Evolutionary conservation across 495 filamentous ascomycete genomes (phyloP).

Genomic region (Thozetella sp.): DNA sequence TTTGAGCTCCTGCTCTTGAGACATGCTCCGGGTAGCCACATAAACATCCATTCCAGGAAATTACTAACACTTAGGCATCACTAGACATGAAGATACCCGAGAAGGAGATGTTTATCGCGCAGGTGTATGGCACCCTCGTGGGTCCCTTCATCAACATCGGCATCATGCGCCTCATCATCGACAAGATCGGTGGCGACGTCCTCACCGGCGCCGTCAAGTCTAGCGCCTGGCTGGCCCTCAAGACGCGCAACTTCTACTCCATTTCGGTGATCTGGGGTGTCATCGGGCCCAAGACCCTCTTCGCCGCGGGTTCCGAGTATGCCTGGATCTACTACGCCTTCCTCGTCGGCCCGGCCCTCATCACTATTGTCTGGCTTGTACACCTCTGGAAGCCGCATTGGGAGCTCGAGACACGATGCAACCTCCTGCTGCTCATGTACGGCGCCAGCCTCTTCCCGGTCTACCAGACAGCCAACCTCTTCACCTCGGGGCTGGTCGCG

Average conservation of each 20-base stretch:
- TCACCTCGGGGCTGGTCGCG: constrained; percentile 10
- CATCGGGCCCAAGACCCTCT: constrained; percentile 9
- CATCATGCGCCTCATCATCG: constrained; percentile 25
- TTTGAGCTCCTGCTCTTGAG: too few relatives aligned
- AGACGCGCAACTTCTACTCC: constrained; percentile 18
- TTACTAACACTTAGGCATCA: too few relatives aligned
- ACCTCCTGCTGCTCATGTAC: constrained; percentile 16
- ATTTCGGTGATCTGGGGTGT: constrained; percentile 18
- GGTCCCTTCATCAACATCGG: constrained; percentile 36
- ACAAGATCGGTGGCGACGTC: constrained; percentile 5
- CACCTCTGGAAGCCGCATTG: constrained; percentile 10
- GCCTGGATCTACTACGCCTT: constrained; percentile 11
- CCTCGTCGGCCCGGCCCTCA: constrained; percentile 8
- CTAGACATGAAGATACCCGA: constrained; percentile 50
- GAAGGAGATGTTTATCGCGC: constrained; percentile 30
- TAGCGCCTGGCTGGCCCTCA: constrained; percentile 6
- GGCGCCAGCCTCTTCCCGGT: constrained; percentile 15
- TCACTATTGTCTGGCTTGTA: constrained; percentile 6
- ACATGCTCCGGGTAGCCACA: too few relatives aligned
- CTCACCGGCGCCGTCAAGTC: constrained; percentile 6
- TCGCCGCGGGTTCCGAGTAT: constrained; percentile 2
- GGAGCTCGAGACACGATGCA: constrained; percentile 10
- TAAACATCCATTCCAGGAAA: too few relatives aligned
- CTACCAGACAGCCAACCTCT: constrained; percentile 15
- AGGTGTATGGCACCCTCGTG: constrained; percentile 35